Evolutionary conservation across 1,284 basidiomycete genomes (phyloP), one percentile per base, ranked within the genome.

Genomic region (Trametes sp.): DNA sequence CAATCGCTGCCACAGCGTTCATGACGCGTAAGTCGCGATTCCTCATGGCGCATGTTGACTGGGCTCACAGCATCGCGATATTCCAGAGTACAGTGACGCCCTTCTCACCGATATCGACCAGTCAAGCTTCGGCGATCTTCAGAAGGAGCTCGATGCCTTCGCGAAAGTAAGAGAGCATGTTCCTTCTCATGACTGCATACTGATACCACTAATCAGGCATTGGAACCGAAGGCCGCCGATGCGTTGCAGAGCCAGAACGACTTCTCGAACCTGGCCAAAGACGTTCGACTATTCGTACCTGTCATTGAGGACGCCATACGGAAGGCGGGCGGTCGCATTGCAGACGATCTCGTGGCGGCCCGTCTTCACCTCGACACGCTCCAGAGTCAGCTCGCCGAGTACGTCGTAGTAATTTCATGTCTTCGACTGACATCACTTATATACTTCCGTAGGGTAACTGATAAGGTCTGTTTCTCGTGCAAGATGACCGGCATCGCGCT

Each of bases 41-140:
- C 31, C 6, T 5, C 31, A 11, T 11, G 31, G 6, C 31, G 0
- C 6, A 21, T 16, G 19, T 2, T 9, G 0, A 45, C 41, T 8
- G 35, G 24, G 29, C 48, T 61, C 16, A 56, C 24, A 9, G 4
- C 13, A 5, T 23, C n/a, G 14, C 14, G 21, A 8, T 0, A 2
- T n/a, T 31, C 1, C 46, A 61, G 59, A 52, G 16, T 61, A 61
- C 24, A 56, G 48, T 24, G n/a, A 49, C 19, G 54, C 59, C 35
- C 26, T 61, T 8, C 29, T 61, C 19, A 56, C 46, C 5, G 53
- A 55, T 14, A 36, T 61, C 23, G 59, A 51, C 24, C 48, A 49
- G 4, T 38, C 46, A 10, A 33, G 50, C 23, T 36, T 55, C 10
- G 54, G 28, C 14, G 53, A 55, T n/a, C 8, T 61, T 16, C 35